Evolutionary conservation across 371 early-diverging fungal species (phyloP), one percentile per base, ranked within the genome.

Genomic region (Rhizopus stolonifer): DNA sequence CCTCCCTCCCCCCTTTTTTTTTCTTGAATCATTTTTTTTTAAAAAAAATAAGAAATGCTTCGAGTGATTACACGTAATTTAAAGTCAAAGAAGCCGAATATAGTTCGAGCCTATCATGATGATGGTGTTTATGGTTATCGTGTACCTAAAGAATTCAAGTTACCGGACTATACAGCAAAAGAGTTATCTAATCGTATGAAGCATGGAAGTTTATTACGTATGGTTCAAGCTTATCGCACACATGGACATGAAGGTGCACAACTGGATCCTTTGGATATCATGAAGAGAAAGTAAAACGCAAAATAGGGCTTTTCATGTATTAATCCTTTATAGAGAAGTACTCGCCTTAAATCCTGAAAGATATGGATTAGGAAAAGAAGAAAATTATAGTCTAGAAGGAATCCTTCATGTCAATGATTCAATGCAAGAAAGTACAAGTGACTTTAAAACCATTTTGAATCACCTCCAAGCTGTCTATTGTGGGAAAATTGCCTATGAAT

Each of bases 401-500:
- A 95, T 96, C 46, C 58, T 95, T 25, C 88, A 90, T 58, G 80
- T 90, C 22, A 79, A 83, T 34, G 76, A 86, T 29, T 71, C 74
- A 23, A 67, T 73, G 25, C 54, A 72, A 25, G 67, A 65, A 25
- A 58, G 54, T 1, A 56, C 69, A 11, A 23, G 42, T 15, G 65
- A 80, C 39, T 74, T 92, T 21, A 74, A 84, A 48, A 78, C 84
- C 17, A 85, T 95, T 34, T 26, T 90, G 52, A 58, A 74, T 29
- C 88, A 94, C 52, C 76, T 96, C 19, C 73, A 83, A 44, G 67
- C 77, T 39, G 80, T 87, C 6, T 96, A 95, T 69, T 86, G 90
- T 63, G 91, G 90, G 38, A 79, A 86, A 46, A 92, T 95, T 51
- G 97, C 93, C 13, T 93, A 90, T 61, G 97, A 96, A 79, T 95